Conservation (phyloP, 2,329 filamentous ascomycete genomes). For the Aspergillus versicolor region DNA sequence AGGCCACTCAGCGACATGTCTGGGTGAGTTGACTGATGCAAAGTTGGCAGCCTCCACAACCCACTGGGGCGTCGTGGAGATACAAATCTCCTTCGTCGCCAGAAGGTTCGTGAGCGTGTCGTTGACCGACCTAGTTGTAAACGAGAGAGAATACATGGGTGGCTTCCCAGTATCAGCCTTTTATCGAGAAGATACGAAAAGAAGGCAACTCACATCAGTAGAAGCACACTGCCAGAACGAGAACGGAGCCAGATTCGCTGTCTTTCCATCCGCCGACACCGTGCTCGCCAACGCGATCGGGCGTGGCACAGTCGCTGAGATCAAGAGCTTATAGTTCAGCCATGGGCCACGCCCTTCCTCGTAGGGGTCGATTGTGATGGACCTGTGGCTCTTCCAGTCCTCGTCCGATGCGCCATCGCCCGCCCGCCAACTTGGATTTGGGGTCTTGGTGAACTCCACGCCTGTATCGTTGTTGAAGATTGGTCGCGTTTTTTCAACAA, state of each 20-base stretch:
- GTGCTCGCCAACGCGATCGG: constrained; percentile 68
- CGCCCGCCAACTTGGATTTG: neutral
- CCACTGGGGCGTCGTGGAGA: constrained; percentile 83
- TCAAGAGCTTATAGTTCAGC: constrained; percentile 87
- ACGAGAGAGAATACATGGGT: constrained; percentile 66
- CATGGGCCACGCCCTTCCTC: constrained; percentile 62
- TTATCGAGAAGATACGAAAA: constrained; percentile 75
- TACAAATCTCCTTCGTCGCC: constrained; percentile 70
- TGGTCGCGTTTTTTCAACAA: neutral
- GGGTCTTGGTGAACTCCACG: neutral
- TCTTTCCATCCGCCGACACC: constrained; percentile 58
- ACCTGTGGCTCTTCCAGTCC: neutral
- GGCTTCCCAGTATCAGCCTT: constrained; percentile 56
- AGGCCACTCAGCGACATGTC: constrained; percentile 74
- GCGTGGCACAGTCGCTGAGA: constrained; percentile 74
- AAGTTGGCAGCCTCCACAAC: constrained; percentile 85
- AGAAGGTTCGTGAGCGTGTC: constrained; percentile 73
- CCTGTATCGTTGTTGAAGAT: neutral
- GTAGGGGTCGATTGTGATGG: constrained; percentile 68
- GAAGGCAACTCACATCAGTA: neutral
- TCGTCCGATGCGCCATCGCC: neutral
- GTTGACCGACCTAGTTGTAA: constrained; percentile 62
- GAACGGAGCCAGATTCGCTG: constrained; percentile 75
- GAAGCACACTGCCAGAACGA: constrained; percentile 27
- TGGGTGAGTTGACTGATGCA: constrained; percentile 71